Evolutionary conservation across 108 stramenopile species (phyloP).

Genomic region (Skeletonema costatum): DNA sequence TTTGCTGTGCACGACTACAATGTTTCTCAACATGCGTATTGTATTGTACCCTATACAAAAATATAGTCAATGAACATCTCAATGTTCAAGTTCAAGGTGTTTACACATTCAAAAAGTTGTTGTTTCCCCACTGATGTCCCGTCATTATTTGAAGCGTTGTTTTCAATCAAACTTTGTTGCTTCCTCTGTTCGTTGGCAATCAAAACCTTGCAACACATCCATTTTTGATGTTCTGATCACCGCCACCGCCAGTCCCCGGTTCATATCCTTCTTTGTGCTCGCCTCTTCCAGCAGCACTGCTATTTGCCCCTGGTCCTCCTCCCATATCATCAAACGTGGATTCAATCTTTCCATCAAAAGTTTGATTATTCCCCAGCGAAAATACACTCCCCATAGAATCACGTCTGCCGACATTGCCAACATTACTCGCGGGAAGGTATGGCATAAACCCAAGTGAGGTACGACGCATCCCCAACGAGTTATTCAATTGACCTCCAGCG

Average conservation of each 20-base stretch:
- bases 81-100: not conserved
- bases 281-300: not conserved
- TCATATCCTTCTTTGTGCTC: not conserved
- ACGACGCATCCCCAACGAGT: conserved; percentile 2
- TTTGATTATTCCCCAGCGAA: not conserved
- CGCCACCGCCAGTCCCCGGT: not conserved
- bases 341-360: not conserved
- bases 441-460: not conserved
- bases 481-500: not conserved
- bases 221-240: not conserved
- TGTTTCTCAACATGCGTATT: no score
- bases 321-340: not conserved
- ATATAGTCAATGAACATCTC: no score
- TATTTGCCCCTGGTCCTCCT: not conserved
- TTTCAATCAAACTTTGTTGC: not conserved
- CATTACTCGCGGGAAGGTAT: not conserved
- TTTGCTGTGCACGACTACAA: no score
- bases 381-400: conserved; percentile 3
- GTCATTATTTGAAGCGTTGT: not conserved
- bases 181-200: not conserved
- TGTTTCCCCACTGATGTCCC: not conserved
- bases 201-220: not conserved
- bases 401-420: not conserved
- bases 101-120: not conserved
- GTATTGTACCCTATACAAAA: no score